Evolutionary conservation across 1,284 basidiomycete genomes (phyloP), one percentile per base, ranked within the genome.

Genomic region (Phellopilus nigrolimitatus): DNA sequence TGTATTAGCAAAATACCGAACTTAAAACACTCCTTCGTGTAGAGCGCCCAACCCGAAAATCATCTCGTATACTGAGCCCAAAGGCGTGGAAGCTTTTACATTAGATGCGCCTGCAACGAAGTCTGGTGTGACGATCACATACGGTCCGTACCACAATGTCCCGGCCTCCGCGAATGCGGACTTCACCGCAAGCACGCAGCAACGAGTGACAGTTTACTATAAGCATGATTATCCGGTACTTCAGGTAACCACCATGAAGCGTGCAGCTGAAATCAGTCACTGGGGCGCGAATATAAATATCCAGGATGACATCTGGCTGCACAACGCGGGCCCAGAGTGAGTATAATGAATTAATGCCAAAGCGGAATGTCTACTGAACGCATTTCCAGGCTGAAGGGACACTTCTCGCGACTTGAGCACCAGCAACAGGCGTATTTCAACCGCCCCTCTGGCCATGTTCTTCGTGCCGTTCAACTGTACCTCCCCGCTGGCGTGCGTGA

Each of bases 251-350:
- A 80, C 75, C 24, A 76, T 95, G 41, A 76, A 82, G 51, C 83
- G 97, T 40, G 66, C 77, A 0, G 93, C 88, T 1, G 94, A 99
- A 70, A 83, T 99, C 59, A 94, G 91, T 57, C 95, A 99, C 66
- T 99, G 95, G 97, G 94, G 95, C 37, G 82, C 84, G 45, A 97
- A 95, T 66, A 68, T 99, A 37, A 95, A 97, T 63, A 86, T 95
- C 41, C 81, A 97, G 66, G 95, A 99, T 68, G 81, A 89, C 42
- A 81, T 97, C 55, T 66, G 79, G 54, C 71, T 99, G 17, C 79
- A 80, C 64, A 99, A 99, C 65, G 85, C 84, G 53, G 95, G 95
- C 0, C 91, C 95, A 10, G 68, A 71, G 91, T 97, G 63, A 66
- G 88, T 76, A 3, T 43, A 13, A n/a, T 24, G 4, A 17, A 24